Evolutionary conservation across 352 stramenopile genomes (phyloP).

Genomic region (Blastocystis sp.): DNA sequence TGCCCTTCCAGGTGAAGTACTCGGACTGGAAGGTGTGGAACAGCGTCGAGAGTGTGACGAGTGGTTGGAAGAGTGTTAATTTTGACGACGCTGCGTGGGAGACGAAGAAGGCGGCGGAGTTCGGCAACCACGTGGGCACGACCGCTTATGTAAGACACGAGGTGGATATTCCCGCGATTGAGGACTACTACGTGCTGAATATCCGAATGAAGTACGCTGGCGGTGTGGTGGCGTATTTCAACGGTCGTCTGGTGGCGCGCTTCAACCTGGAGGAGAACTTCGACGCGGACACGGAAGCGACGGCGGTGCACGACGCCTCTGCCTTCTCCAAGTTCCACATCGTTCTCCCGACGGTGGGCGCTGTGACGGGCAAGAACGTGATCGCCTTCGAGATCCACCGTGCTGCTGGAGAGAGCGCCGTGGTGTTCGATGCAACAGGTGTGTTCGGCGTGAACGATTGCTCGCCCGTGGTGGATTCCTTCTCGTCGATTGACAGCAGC

Average conservation of each 20-base stretch:
- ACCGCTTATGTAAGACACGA: conserved; percentile 6
- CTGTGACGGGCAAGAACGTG: conserved; percentile 43
- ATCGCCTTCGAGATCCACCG: conserved; percentile 49
- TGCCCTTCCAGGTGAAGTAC: neutral
- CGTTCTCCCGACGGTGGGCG: conserved; percentile 15
- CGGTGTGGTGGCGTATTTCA: conserved; percentile 66
- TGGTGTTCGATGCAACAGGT: conserved; percentile 43
- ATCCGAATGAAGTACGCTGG: conserved; percentile 31
- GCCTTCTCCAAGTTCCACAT: conserved; percentile 66
- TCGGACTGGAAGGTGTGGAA: neutral
- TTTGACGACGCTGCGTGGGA: conserved; percentile 16
- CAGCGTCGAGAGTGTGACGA: neutral
- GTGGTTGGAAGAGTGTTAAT: neutral
- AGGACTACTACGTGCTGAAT: conserved; percentile 65
- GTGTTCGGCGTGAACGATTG: conserved; percentile 52
- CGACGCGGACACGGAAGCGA: neutral
- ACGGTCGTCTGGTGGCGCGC: conserved; percentile 29
- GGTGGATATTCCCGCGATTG: neutral
- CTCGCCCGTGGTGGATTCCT: conserved; percentile 29
- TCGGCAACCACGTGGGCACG: neutral
- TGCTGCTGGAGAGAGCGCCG: neutral
- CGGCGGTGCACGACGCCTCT: conserved; percentile 14
- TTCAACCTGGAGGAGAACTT: conserved; percentile 52
- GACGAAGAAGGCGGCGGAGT: neutral
- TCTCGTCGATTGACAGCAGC: neutral